Percentiles rank a stretch among this genome's conserved stretches.
Evolutionary conservation across 2,329 filamentous ascomycete species (phyloP).

Genomic region (Dothideomycetes sp.): DNA sequence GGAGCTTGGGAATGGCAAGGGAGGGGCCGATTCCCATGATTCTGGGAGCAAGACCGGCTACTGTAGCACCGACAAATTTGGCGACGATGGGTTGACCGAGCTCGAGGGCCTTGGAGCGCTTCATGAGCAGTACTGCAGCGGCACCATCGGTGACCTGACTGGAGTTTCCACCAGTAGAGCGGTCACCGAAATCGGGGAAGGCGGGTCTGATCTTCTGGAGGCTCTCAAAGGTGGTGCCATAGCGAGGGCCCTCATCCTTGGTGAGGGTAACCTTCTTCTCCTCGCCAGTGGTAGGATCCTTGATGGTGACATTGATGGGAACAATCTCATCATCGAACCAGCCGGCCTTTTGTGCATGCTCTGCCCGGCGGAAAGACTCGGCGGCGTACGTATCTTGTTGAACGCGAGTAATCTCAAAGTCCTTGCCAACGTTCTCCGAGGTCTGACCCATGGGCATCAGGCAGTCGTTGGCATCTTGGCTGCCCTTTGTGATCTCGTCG

Average conservation of each 20-base stretch:
- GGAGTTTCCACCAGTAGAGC: conserved; percentile 84
- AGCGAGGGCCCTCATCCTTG: conserved; percentile 81
- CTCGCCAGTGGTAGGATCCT: conserved; percentile 73
- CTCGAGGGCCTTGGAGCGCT: conserved; percentile 76
- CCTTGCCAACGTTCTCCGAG: conserved; percentile 84
- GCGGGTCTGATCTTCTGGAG: conserved; percentile 79
- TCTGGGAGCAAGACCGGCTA: conserved; percentile 78
- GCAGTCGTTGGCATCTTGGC: conserved; percentile 73
- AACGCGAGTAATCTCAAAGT: conserved; percentile 76
- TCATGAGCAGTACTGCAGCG: conserved; percentile 85
- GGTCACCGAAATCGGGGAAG: conserved; percentile 80
- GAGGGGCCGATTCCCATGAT: conserved; percentile 94
- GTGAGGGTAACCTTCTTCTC: conserved; percentile 67
- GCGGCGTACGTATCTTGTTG: conserved; percentile 76
- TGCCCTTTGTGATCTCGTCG: conserved; percentile 57
- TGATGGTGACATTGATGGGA: conserved; percentile 71
- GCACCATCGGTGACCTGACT: conserved; percentile 92
- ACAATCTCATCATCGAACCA: conserved; percentile 92
- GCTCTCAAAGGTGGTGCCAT: conserved; percentile 75
- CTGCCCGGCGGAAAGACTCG: conserved; percentile 78
- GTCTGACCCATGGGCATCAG: conserved; percentile 97
- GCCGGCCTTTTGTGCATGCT: conserved; percentile 80
- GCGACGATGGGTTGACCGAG: conserved; percentile 84
- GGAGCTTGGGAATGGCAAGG: conserved; percentile 65
- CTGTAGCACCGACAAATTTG: conserved; percentile 87